Conservation (phyloP, 306 rosid species). For the Dicorynia guianensis region DNA sequence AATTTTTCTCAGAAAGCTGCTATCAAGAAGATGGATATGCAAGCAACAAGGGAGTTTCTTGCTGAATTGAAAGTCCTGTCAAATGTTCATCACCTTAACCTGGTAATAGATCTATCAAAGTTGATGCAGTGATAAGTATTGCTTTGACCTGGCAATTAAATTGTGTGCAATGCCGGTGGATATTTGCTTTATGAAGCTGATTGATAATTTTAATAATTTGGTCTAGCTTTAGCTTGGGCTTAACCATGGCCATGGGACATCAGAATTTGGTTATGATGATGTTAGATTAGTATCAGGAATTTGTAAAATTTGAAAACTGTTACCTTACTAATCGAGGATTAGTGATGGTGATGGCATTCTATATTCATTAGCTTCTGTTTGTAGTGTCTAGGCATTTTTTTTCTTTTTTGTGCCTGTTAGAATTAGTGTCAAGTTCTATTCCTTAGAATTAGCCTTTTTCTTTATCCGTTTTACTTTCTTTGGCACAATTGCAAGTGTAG, state of each 20-base stretch:
- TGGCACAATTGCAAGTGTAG: background rate
- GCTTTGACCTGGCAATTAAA: background rate
- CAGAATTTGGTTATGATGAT: constrained; percentile 9
- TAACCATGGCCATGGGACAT: constrained; percentile 13
- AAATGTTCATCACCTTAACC: constrained; percentile 91
- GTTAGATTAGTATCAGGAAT: constrained; percentile 9
- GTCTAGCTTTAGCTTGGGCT: constrained; percentile 31
- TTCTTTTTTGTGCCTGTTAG: constrained; percentile 2
- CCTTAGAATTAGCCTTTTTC: background rate
- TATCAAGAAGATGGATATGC: constrained; percentile 98
- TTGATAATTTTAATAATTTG: constrained; percentile 18
- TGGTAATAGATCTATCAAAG: constrained; percentile 61
- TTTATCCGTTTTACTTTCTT: background rate
- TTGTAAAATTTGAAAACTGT: background rate
- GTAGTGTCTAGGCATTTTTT: background rate
- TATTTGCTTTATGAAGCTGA: background rate
- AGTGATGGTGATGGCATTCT: constrained; percentile 13
- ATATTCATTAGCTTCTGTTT: constrained; percentile 10
- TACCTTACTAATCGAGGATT: background rate
- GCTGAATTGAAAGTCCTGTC: constrained; percentile 90
- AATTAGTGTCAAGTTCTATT: background rate
- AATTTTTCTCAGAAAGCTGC: constrained; percentile 76
- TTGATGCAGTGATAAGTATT: background rate
- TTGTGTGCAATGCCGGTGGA: constrained; percentile 1
- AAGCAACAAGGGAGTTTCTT: constrained; percentile 88